Evolutionary conservation across 2,329 filamentous ascomycete genomes (phyloP), one percentile per base, ranked within the genome.

Genomic region (Basipetospora chlamydospora): DNA sequence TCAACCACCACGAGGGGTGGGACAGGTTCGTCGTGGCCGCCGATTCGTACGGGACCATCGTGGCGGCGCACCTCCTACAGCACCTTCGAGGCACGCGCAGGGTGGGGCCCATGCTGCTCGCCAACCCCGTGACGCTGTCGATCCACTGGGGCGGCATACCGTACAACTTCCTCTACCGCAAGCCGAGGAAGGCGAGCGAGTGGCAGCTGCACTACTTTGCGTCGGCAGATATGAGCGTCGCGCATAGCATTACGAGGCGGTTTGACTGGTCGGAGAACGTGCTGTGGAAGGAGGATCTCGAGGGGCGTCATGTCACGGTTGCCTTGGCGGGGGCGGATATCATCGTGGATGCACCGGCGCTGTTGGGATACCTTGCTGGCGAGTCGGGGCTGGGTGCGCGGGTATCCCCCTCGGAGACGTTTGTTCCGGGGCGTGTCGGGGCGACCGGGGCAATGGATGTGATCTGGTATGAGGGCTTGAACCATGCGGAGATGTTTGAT

Each of bases 241-340:
- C 77, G 9, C 66, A 78, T 38, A 73, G 71, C 9, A 58, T 84
- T 1, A 70, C 67, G 0, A 59, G 78, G 3, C 66, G 76, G 46
- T 82, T 84, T 55, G 81, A 80, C 54, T 84, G 79, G 80, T 63
- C 63, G 18, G 66, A 82, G 44, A 81, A 78, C 43, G 71, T 80
- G 26, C 55, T 80, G 6, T 84, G 79, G 78, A 73, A 71, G 44
- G 73, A 81, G 33, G 73, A 80, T 65, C 26, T 20, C n/a, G 43
- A 38, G 35, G 21, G 16, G 16, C 4, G 20, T 11, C 16, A 23
- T 10, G 66, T 75, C 9, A 73, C 70, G 0, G 73, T 80, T 1
- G 67, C 60, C 39, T 56, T 82, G 18, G 63, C 69, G 6, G 71
- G 67, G 7, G 58, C 61, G 37, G 78, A 82, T 54, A 51, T 80